Conservation (phyloP, 306 rosid genomes). For the Citrullus mucosospermus region DNA sequence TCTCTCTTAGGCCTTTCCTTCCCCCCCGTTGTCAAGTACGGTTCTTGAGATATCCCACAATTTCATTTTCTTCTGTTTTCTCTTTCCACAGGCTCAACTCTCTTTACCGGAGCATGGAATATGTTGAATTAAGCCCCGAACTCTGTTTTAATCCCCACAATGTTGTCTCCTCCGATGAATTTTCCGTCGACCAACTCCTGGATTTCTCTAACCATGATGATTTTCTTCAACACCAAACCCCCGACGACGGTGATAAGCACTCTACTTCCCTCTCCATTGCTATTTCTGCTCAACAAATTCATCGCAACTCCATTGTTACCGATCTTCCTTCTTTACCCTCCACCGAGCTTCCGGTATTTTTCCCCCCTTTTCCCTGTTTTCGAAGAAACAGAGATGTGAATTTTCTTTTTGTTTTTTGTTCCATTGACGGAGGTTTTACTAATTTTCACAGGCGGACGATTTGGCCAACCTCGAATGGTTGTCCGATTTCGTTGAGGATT, state of each 20-base stretch:
- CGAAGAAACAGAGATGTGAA: background rate
- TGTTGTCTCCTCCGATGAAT: slow-evolving; percentile 44
- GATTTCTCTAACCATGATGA: slow-evolving; percentile 62
- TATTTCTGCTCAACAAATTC: slow-evolving; percentile 4
- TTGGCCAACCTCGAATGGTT: slow-evolving; percentile 81
- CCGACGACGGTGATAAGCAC: slow-evolving; percentile 1
- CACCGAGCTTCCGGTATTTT: slow-evolving; percentile 64
- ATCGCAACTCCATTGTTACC: background rate
- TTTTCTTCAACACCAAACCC: slow-evolving; percentile 8
- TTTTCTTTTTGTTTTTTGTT: background rate
- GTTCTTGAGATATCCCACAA: too few species aligned
- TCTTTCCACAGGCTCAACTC: background rate
- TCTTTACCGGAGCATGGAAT: slow-evolving; percentile 36
- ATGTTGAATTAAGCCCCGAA: slow-evolving; percentile 36
- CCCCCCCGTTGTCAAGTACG: too few species aligned
- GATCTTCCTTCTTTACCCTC: slow-evolving; percentile 27
- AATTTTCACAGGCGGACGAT: slow-evolving; percentile 47
- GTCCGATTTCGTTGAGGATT: slow-evolving; percentile 85
- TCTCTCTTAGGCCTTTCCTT: too few species aligned
- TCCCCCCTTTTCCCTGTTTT: too few species aligned
- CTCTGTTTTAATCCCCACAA: slow-evolving; percentile 21
- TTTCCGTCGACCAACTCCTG: slow-evolving; percentile 62
- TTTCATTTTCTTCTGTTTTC: background rate
- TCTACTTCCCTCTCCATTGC: slow-evolving; percentile 27
- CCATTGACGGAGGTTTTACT: background rate